Base-by-base conservation (phyloP, 208 protist species). In the Leishmania arabica region DNA sequence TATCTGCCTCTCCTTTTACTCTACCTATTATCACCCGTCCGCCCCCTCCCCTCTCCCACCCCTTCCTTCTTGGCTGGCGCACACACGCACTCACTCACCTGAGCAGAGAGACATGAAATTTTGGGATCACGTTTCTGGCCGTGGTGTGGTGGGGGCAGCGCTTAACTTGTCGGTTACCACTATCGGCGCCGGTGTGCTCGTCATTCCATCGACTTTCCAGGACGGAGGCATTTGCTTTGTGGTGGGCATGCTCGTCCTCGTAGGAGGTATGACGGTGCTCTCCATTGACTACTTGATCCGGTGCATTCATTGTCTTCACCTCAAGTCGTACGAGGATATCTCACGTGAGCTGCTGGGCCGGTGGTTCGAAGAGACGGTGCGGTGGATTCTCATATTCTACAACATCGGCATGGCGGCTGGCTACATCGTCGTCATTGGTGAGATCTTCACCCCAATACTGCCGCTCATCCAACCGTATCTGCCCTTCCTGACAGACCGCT, bases 251-350 rank as follows among this genome's bases (percentile, higher is more conserved):
- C 88, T 95, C 24, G 19, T 74, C 19, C 7, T 90, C 8, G 90
- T 95, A 11, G 92, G 81, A 13, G 42, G 64, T 27, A 76, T 95
- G 53, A 95, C 90, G 1, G 86, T 95, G 3, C 24, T 95, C 60
- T 93, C 89, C 6, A 95, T 97, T 75, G 88, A 97, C 79, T 97
- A 95, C 83, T 77, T 95, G 2, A 77, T 95, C 70, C 75, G 92
- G n/a, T 95, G 90, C 65, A 82, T 95, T 1, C 90, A 95, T 53
- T 65, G 34, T 21, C 82, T 95, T 24, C 64, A 87, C 42, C 81
- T 97, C 31, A 85, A 89, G 65, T 95, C 92, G 31, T 97, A 95
- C 85, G 93, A 97, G 75, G 93, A 93, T 75, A 93, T 95, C 65
- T 87, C 92, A n/a, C 51, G 87, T 17, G 88, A 91, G 70, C 80